Base-by-base conservation (phyloP, 139 green algal genomes). In the Raphidocelis subcapitata region DNA sequence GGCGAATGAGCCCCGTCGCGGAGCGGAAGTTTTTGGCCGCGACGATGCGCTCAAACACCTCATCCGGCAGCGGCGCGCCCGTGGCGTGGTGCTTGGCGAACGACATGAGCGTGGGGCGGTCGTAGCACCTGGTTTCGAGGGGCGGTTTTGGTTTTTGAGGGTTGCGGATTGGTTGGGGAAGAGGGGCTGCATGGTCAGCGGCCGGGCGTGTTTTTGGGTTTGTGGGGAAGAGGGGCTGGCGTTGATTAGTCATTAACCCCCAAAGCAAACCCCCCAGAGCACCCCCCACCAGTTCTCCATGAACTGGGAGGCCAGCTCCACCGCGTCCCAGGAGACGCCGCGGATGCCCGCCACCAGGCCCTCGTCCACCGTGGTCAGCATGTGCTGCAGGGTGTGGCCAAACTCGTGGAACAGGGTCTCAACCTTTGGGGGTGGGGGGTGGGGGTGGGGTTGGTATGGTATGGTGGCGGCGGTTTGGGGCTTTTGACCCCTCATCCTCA, bases 341-440 rank as follows among this genome's bases (percentile, higher is more conserved):
- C 90, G 59, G 82, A 99, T 99, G 62, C 94, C 94, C 8, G 87
- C 81, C 29, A 94, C 87, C 60, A 98, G 65, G 26, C 93, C 94
- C 75, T 98, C 92, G 10, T 87, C 66, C 74, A 96, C 87, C 76
- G 82, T 74, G 2, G 95, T 98, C 67, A 98, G 81, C 95, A 98
- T 97, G 90, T 97, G 91, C 86, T 97, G 94, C 77, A 95, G 76
- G 20, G 91, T 89, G 79, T 98, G 94, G 32, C 94, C 92, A 82
- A 90, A 92, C 86, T 98, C 94, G 82, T 98, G 94, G 84, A 98
- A 98, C 23, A 99, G 83, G 15, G 95, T 99, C 88, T 98, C 95
- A 61, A 98, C 95, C 73, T 96, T 62, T 44, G 59, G 84, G 66
- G 16, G n/a, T n/a, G n/a, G n/a, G n/a, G n/a, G n/a, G n/a, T n/a